phyloP scores from a whole-genome alignment of 352 stramenopile genomes.

The Phytophthora melonis region DNA sequence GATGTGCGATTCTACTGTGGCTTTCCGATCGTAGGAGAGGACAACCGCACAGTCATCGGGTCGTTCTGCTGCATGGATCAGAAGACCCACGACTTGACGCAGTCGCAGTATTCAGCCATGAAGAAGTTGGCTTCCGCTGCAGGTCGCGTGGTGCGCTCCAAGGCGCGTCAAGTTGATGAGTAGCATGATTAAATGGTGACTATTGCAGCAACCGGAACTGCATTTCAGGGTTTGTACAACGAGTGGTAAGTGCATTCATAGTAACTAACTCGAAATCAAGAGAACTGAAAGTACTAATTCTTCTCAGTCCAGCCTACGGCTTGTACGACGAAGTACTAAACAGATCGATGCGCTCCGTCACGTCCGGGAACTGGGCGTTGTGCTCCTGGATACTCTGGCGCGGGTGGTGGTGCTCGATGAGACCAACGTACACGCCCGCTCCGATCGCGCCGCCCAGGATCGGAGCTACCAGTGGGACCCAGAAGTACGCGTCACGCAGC shows the following conservation, averaged over 20 bases:
- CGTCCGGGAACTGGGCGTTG: constrained; percentile 1
- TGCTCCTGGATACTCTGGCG: constrained; percentile 29
- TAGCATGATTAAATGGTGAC: neutral
- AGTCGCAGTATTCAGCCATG: constrained; percentile 63
- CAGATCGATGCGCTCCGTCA: constrained; percentile 1
- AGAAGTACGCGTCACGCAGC: constrained; percentile 42
- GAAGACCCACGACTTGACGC: constrained; percentile 54
- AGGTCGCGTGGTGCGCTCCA: constrained; percentile 46
- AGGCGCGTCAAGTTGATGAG: neutral
- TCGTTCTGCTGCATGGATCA: constrained; percentile 68
- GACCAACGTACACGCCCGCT: constrained; percentile 38
- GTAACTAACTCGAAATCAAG: neutral
- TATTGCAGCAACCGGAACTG: constrained; percentile 1
- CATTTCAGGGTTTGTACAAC: neutral
- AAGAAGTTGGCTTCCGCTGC: constrained; percentile 59
- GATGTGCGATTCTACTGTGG: constrained; percentile 73
- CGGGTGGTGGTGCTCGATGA: constrained; percentile 52
- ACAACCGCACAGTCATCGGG: constrained; percentile 60
- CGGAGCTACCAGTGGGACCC: constrained; percentile 37
- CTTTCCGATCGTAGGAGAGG: constrained; percentile 57
- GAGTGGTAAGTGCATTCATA: too few relatives aligned
- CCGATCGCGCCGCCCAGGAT: constrained; percentile 43
- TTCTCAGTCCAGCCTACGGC: neutral
- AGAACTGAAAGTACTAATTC: too few relatives aligned
- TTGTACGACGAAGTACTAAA: constrained; percentile 14